phyloP scores from a whole-genome alignment of 2,329 filamentous ascomycete species.

The Polytolypa hystricis region DNA sequence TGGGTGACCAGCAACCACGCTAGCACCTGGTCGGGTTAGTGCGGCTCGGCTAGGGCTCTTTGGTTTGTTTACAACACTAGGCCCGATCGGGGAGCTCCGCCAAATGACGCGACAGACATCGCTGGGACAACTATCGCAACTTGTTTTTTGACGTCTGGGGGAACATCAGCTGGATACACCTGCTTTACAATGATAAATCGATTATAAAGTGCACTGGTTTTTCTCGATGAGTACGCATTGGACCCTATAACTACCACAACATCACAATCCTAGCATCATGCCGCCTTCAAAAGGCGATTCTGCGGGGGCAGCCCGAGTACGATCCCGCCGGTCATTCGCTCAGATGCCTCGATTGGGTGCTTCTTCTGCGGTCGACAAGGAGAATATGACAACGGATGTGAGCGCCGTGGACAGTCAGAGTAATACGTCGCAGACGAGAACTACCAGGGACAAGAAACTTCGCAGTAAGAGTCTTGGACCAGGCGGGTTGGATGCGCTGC shows the following conservation, averaged over 20 bases:
- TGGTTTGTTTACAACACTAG: constrained; percentile 31
- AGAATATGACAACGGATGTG: constrained; percentile 64
- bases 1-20: constrained; percentile 26
- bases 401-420: constrained; percentile 31
- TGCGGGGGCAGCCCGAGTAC: constrained; percentile 22
- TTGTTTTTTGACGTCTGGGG: too few species aligned
- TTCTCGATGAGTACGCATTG: too few species aligned
- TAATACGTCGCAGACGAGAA: constrained; percentile 17
- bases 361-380: constrained; percentile 50
- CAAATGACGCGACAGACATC: constrained; percentile 21
- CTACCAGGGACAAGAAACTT: constrained; percentile 49
- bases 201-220: too few species aligned
- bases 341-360: constrained; percentile 43
- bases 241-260: too few species aligned
- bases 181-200: too few species aligned
- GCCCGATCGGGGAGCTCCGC: constrained; percentile 20
- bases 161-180: too few species aligned
- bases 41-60: constrained; percentile 32
- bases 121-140: too few species aligned
- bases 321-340: constrained; percentile 62
- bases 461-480: constrained; percentile 95
- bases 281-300: constrained; percentile 23
- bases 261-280: constrained; percentile 15
- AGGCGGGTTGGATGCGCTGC: constrained; percentile 74
- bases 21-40: constrained; percentile 22